phyloP scores from a whole-genome alignment of 106 monocot species.

The Alisma plantagoaquatica region DNA sequence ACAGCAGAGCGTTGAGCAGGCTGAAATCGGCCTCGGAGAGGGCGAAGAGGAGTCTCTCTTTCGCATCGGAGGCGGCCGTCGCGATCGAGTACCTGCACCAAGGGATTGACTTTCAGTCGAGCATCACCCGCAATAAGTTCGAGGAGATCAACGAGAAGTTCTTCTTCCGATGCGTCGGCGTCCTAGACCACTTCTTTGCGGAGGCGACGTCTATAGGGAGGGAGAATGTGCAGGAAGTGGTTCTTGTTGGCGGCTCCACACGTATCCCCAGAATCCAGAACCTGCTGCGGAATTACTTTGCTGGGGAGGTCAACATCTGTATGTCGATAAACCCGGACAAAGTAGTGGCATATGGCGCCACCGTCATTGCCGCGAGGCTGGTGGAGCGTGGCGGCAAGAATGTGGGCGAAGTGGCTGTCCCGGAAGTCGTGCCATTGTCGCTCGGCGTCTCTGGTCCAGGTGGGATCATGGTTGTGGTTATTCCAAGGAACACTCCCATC shows the following conservation, averaged over 20 bases:
- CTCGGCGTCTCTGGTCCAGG: neutral
- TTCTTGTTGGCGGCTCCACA: constrained; percentile 51
- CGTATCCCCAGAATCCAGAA: constrained; percentile 44
- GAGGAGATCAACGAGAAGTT: constrained; percentile 7
- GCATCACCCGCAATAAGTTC: constrained; percentile 2
- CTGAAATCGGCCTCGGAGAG: neutral
- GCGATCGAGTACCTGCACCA: constrained; percentile 10
- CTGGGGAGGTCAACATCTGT: constrained; percentile 16
- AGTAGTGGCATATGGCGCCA: constrained; percentile 44
- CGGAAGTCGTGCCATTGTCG: constrained; percentile 2
- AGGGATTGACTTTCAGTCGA: constrained; percentile 8
- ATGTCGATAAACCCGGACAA: constrained; percentile 38
- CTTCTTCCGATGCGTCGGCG: constrained; percentile 1
- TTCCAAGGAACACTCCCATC: constrained; percentile 9
- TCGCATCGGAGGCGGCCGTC: neutral
- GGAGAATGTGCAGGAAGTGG: constrained; percentile 28
- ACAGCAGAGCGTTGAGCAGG: constrained; percentile 6
- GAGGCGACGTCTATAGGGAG: constrained; percentile 10
- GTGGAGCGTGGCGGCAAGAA: constrained; percentile 10
- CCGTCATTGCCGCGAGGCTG: constrained; percentile 38
- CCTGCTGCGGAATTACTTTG: constrained; percentile 40
- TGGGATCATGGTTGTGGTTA: constrained; percentile 4
- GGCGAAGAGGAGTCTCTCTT: constrained; percentile 2
- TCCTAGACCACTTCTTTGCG: neutral
- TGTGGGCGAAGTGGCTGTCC: neutral